phyloP scores from a whole-genome alignment of 2,329 filamentous ascomycete species.

The Cladosporium sp. region DNA sequence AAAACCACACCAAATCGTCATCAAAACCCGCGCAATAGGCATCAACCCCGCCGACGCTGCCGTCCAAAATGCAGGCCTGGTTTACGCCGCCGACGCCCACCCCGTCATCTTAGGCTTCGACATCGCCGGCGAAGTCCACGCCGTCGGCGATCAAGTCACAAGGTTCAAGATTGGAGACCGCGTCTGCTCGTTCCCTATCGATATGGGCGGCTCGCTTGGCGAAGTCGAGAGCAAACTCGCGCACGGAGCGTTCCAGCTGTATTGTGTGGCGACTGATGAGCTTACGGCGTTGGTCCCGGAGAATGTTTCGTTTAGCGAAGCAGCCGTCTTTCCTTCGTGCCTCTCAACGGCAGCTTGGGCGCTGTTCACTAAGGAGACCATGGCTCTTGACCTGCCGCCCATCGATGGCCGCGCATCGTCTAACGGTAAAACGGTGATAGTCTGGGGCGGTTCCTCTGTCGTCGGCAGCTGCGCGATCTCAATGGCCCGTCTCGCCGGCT shows the following conservation, averaged over 20 bases:
- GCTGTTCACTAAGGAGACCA: slow-evolving; percentile 22
- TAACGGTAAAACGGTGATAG: slow-evolving; percentile 41
- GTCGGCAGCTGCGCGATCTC: slow-evolving; percentile 55
- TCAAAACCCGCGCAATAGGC: slow-evolving; percentile 39
- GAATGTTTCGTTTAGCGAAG: slow-evolving; percentile 25
- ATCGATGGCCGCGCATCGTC: slow-evolving; percentile 23
- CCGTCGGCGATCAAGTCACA: slow-evolving; percentile 31
- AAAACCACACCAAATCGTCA: slow-evolving; percentile 36
- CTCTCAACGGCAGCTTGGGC: slow-evolving; percentile 26
- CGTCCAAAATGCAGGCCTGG: slow-evolving; percentile 33
- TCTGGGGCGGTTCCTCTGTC: slow-evolving; percentile 57
- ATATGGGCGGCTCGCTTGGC: slow-evolving; percentile 24
- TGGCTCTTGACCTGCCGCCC: slow-evolving; percentile 21
- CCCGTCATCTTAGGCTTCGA: slow-evolving; percentile 35
- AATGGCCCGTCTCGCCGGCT: slow-evolving; percentile 50
- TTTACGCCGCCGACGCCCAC: slow-evolving; percentile 23
- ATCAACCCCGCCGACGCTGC: slow-evolving; percentile 43
- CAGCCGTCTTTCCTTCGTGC: slow-evolving; percentile 26
- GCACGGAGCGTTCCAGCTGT: slow-evolving; percentile 29
- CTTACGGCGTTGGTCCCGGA: slow-evolving; percentile 24
- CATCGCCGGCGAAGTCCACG: slow-evolving; percentile 31
- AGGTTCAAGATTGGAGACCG: slow-evolving; percentile 30
- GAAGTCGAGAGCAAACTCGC: slow-evolving; percentile 24
- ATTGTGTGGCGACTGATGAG: slow-evolving; percentile 20
- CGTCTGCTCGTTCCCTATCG: slow-evolving; percentile 30